These are phyloP conservation scores for Umbilicus rupestris DNA, from an alignment of 164 flowering plant genomes.

Conservation along the genomic window DNA sequence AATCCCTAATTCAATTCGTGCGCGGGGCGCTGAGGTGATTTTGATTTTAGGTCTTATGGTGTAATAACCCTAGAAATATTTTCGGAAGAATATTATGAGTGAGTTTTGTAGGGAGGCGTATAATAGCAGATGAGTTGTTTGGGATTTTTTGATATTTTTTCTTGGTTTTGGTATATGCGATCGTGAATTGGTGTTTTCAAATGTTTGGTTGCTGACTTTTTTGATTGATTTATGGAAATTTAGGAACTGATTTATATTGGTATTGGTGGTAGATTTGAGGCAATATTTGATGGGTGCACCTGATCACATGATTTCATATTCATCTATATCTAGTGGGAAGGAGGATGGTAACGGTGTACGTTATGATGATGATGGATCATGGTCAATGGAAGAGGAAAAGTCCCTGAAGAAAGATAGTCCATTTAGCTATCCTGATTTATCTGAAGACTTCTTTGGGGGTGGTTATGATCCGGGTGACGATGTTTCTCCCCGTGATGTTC, in stretches of 20 bases:
- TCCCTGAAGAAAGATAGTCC: slow-evolving; percentile 26
- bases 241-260: neutral
- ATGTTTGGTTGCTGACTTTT: neutral
- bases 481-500: slow-evolving; percentile 17
- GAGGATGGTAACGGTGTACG: slow-evolving; percentile 21
- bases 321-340: slow-evolving; percentile 39
- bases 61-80: neutral
- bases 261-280: neutral
- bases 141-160: no score
- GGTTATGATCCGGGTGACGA: slow-evolving; percentile 43
- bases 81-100: no score
- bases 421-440: slow-evolving; percentile 25
- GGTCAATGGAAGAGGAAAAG: slow-evolving; percentile 23
- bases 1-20: neutral
- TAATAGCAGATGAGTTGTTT: no score
- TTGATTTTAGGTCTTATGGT: neutral
- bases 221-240: neutral
- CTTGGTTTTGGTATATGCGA: no score
- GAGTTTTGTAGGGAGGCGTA: no score
- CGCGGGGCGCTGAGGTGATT: neutral
- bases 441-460: slow-evolving; percentile 49
- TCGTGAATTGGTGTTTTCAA: neutral
- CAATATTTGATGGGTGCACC: slow-evolving; percentile 29
- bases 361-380: slow-evolving; percentile 29
- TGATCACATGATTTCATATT: slow-evolving; percentile 38